phyloP scores from a whole-genome alignment of 495 filamentous ascomycete species.

The Copromyces sp. region DNA sequence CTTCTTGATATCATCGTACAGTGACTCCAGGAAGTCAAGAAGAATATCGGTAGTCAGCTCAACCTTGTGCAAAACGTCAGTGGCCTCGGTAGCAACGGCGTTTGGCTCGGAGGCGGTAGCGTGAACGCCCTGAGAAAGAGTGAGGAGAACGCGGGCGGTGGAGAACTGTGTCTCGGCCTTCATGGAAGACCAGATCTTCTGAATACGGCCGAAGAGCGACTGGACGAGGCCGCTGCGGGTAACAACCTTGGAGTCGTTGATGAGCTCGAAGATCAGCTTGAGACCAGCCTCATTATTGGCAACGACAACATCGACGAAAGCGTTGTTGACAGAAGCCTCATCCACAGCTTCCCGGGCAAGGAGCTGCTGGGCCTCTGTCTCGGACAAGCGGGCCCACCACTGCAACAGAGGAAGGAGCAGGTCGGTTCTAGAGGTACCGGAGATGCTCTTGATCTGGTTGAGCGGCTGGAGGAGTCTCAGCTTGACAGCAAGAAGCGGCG shows the following conservation, averaged over 20 bases:
- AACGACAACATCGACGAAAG: conserved; percentile 50
- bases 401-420: conserved; percentile 59
- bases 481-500: conserved; percentile 59
- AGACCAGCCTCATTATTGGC: conserved; percentile 60
- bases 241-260: conserved; percentile 34
- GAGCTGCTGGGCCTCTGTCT: conserved; percentile 23
- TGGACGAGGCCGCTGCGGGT: conserved; percentile 43
- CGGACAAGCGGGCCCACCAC: conserved; percentile 47
- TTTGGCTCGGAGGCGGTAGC: conserved; percentile 12
- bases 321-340: conserved; percentile 44
- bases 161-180: conserved; percentile 49
- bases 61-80: conserved; percentile 57
- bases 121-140: conserved; percentile 28
- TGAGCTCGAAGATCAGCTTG: conserved; percentile 44
- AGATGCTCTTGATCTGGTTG: conserved; percentile 58
- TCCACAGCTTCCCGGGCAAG: conserved; percentile 51
- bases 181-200: conserved; percentile 59
- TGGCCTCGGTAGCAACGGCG: conserved; percentile 41
- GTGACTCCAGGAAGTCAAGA: conserved; percentile 53
- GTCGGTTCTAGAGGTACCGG: conserved; percentile 53
- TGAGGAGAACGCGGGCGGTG: conserved; percentile 49
- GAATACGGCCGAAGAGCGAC: conserved; percentile 54
- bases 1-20: conserved; percentile 54
- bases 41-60: conserved; percentile 62
- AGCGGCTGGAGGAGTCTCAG: conserved; percentile 58